Conservation (phyloP, 2,329 filamentous ascomycete genomes). For the Pestalotiopsis sp. region DNA sequence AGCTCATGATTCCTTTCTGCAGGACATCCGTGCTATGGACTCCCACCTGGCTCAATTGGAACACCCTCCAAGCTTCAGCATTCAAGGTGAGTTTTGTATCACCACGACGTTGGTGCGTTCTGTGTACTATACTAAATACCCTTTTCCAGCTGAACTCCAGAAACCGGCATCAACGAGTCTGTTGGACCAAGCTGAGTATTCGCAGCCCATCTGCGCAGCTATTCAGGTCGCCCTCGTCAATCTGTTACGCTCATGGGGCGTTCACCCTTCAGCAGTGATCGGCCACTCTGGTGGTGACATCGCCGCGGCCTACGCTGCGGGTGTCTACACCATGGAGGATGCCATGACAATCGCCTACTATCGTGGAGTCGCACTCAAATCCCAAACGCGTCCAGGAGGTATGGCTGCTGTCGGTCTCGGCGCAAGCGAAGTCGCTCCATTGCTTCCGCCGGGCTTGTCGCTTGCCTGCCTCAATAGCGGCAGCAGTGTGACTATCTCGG, state of each 20-base stretch:
- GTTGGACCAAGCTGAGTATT: background rate
- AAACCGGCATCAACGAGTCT: background rate
- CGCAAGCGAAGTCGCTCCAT: constrained; percentile 27
- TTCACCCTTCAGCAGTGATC: background rate
- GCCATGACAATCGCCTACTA: constrained; percentile 8
- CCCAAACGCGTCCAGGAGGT: constrained; percentile 20
- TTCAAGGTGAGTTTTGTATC: background rate
- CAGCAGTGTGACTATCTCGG: constrained; percentile 32
- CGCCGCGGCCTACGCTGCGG: constrained; percentile 10
- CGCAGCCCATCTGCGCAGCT: constrained; percentile 5
- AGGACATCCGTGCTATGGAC: constrained; percentile 6
- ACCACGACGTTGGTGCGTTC: background rate
- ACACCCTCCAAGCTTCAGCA: background rate
- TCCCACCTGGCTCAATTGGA: background rate
- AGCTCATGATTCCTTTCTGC: background rate
- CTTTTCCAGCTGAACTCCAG: background rate
- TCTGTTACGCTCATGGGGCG: background rate
- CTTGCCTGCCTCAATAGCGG: constrained; percentile 35
- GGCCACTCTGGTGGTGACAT: constrained; percentile 12
- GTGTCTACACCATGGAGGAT: background rate
- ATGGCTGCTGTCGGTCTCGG: constrained; percentile 45
- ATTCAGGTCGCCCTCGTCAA: constrained; percentile 10
- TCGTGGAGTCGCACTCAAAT: background rate
- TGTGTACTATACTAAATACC: background rate
- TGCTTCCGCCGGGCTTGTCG: constrained; percentile 26